A percentile compares a stretch with the other conserved stretches of the same genome.
These are phyloP conservation scores for Amylostereum areolatum DNA, from an alignment of 1,284 basidiomycete genomes.

Conservation along the genomic window DNA sequence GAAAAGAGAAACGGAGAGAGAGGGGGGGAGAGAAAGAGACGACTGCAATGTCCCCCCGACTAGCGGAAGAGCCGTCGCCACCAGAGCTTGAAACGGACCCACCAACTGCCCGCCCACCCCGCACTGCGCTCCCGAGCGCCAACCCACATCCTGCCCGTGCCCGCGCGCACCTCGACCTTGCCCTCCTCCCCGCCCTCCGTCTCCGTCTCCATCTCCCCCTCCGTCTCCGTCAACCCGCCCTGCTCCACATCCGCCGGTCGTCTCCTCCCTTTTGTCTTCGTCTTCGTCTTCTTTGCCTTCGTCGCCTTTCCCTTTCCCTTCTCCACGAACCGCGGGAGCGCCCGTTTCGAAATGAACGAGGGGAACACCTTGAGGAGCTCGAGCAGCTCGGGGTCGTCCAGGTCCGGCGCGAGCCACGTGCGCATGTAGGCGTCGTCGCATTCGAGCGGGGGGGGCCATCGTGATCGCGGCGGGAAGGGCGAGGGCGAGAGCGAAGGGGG, in stretches of 20 bases:
- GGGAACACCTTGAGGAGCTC: constrained; percentile 63
- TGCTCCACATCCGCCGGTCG: constrained; percentile 13
- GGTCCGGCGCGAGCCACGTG: constrained; percentile 65
- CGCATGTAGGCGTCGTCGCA: constrained; percentile 54
- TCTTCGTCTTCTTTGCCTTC: constrained; percentile 59
- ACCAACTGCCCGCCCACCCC: constrained; percentile 69
- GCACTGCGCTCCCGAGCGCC: constrained; percentile 47
- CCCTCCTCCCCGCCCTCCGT: too few relatives aligned
- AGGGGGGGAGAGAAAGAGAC: too few relatives aligned
- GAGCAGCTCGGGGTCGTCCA: constrained; percentile 59
- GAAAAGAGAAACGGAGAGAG: too few relatives aligned
- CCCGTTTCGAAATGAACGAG: constrained; percentile 54
- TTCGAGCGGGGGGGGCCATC: constrained; percentile 26
- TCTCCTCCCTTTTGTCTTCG: constrained; percentile 40
- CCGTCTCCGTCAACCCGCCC: constrained; percentile 48
- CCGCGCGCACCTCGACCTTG: constrained; percentile 59
- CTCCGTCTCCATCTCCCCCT: constrained; percentile 48
- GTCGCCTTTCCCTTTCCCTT: too few relatives aligned
- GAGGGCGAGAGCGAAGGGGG: too few relatives aligned
- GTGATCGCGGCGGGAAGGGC: too few relatives aligned
- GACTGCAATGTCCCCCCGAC: too few relatives aligned
- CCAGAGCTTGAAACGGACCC: constrained; percentile 67
- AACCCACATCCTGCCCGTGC: constrained; percentile 70
- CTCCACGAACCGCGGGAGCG: constrained; percentile 58
- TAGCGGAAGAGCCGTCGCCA: constrained; percentile 62